Evolutionary conservation across 177 flowering plant genomes (phyloP).

Genomic region (Vitis hybrid): DNA sequence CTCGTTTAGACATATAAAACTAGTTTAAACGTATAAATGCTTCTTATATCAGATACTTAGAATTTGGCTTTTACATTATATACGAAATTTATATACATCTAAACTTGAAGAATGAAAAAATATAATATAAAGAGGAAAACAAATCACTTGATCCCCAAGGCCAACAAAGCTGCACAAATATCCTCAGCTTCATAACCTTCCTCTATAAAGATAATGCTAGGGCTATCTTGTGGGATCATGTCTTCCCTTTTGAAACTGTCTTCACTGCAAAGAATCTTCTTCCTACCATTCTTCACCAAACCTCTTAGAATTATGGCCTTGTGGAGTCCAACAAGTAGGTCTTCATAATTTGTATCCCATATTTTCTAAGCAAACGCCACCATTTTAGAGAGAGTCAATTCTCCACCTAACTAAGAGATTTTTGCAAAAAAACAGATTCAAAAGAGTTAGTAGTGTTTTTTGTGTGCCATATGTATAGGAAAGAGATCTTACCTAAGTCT

Average conservation of each 20-base stretch:
- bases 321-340: constrained; percentile 57
- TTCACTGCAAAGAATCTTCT: constrained; percentile 38
- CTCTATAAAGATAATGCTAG: constrained; percentile 26
- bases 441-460: no score
- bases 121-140: neutral
- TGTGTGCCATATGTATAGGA: neutral
- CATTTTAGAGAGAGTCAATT: constrained; percentile 54
- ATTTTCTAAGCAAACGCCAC: constrained; percentile 60
- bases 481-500: constrained; percentile 52
- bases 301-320: constrained; percentile 60
- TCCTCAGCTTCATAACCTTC: constrained; percentile 34
- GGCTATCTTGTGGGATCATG: constrained; percentile 44
- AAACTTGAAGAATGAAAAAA: neutral
- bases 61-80: neutral
- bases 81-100: neutral
- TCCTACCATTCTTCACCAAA: constrained; percentile 51
- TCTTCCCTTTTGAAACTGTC: constrained; percentile 56
- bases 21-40: neutral
- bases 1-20: no score
- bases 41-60: neutral
- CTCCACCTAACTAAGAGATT: constrained; percentile 74
- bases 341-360: constrained; percentile 69
- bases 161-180: constrained; percentile 42
- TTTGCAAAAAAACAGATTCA: constrained; percentile 32
- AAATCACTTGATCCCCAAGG: constrained; percentile 24